Base-by-base conservation (phyloP, 163 green algal species). In the Chlorella variabilis region DNA sequence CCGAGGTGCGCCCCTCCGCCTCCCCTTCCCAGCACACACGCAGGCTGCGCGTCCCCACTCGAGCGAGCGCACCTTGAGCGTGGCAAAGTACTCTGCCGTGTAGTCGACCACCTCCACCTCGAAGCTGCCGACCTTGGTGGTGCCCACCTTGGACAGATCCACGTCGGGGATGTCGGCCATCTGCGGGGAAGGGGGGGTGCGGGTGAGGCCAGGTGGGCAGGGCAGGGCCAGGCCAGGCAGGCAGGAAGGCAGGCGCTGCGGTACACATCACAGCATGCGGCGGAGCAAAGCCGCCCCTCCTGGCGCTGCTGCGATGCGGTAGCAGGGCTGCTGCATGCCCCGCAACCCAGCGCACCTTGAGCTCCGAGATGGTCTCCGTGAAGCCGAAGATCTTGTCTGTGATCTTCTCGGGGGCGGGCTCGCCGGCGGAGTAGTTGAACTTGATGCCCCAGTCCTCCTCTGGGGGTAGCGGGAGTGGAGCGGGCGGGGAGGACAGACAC, bases 361-460 rank as follows among this genome's bases (percentile, higher is more conserved):
- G 91, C 54, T 91, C 82, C 7, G 80, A 87, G 85, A 99, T 96
- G 66, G 86, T 94, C 77, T 93, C 82, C 29, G 96, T 99, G 86
- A 95, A 94, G 21, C 85, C 91, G 65, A 90, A 98, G 87, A 98
- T 98, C 78, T 97, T 94, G 86, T 99, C 93, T 11, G 97, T 99
- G 88, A 99, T 99, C 78, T 93, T 92, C 94, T 99, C 97, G 15
- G 97, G 97, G 4, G 97, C 97, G 39, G 97, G 97, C 92, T 99
- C 95, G 15, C 95, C 94, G n/a, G 71, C 87, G 48, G 41, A 96
- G 93, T 97, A 99, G 92, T 99, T 99, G 92, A 99, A 99, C 91
- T 99, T 99, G 91, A 99, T 99, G 86, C 97, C 97, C 90, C 96
- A 99, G 92, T 99, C 97, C 84, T 98, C 94, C 23, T 99, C 91